Base-by-base conservation (phyloP, 2,329 filamentous ascomycete genomes). In the Fonsecaea pugnacius region DNA sequence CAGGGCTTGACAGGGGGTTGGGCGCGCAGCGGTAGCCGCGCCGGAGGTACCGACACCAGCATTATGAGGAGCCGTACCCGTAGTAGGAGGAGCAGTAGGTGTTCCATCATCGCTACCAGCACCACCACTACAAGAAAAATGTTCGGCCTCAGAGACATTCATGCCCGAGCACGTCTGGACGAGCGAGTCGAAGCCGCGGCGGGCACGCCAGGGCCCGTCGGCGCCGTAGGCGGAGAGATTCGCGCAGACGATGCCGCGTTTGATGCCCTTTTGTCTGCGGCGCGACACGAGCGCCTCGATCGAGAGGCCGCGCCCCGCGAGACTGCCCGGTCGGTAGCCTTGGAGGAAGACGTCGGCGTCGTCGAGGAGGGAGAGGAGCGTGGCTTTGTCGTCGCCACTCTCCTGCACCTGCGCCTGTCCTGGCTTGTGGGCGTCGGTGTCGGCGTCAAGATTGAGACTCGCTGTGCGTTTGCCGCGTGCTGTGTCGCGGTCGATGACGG, bases 161-260 rank as follows among this genome's bases (percentile, higher is more conserved):
- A 86, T 79, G 0, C 84, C 85, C 0, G 82, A 80, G 60, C 80
- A 83, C 7, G 84, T 84, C 72, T 87, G 84, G 0, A 84, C 80
- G 3, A 84, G 75, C 0, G 83, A 85, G 67, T 87, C 85, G 60
- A 84, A 87, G 0, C 85, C 84, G 1, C 85, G 76, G 2, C 79
- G 74, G 0, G 69, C 62, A 0, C 72, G 67, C 82, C 82, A 84
- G 0, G 81, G 81, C 0, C 84, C 83, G 0, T 73, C 61, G 0
- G 79, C 75, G 0, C 83, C 84, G 63, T 82, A 87, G 0, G 85
- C 84, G 0, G 82, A 84, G 24, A 87, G 68, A 56, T 79, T 85
- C 1, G 83, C 84, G 5, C 78, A 74, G 30, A 87, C 76, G 12
- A 87, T 75, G 1, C 74, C 75, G 18, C 40, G 38, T 21, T 30